Conservation (phyloP, 2,329 filamentous ascomycete genomes). For the Penicillium capsulatum region DNA sequence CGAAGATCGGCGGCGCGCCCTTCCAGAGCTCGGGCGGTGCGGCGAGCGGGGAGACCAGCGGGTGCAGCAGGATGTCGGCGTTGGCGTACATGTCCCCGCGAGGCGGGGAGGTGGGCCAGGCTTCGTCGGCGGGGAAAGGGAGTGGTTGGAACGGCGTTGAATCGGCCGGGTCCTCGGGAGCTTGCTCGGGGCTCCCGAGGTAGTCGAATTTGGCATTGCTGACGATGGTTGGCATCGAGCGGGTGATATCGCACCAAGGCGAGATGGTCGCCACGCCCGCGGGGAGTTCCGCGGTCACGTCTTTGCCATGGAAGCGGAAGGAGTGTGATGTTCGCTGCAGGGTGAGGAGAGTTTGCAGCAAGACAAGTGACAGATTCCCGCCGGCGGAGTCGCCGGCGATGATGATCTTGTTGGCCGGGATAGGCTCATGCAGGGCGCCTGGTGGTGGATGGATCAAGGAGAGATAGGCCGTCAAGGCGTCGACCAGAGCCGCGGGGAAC, state of each 20-base stretch:
- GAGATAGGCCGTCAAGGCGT: slow-evolving; percentile 47
- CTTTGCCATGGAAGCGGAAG: slow-evolving; percentile 40
- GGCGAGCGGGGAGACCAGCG: slow-evolving; percentile 40
- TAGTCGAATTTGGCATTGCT: slow-evolving; percentile 42
- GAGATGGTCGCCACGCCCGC: slow-evolving; percentile 39
- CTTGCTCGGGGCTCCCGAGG: slow-evolving; percentile 29
- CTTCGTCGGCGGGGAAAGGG: slow-evolving; percentile 31
- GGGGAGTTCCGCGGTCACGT: slow-evolving; percentile 40
- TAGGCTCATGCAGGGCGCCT: slow-evolving; percentile 40
- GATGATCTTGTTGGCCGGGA: slow-evolving; percentile 44
- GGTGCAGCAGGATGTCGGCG: slow-evolving; percentile 37
- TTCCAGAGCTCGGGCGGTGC: slow-evolving; percentile 38
- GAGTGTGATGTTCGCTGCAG: slow-evolving; percentile 33
- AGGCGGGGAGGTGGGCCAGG: slow-evolving; percentile 42
- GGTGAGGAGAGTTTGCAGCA: slow-evolving; percentile 43
- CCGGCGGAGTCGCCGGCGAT: slow-evolving; percentile 47
- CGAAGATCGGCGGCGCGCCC: slow-evolving; percentile 40
- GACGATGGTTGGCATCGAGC: slow-evolving; percentile 40
- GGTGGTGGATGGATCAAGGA: slow-evolving; percentile 44
- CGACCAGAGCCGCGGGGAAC: slow-evolving; percentile 46
- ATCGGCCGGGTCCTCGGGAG: slow-evolving; percentile 12
- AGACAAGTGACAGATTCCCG: slow-evolving; percentile 39
- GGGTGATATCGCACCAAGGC: slow-evolving; percentile 43
- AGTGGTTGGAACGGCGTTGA: slow-evolving; percentile 22
- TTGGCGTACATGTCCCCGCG: slow-evolving; percentile 43